Evolutionary conservation across 2,329 filamentous ascomycete genomes (phyloP).

Genomic region (Cladophialophora exuberans): DNA sequence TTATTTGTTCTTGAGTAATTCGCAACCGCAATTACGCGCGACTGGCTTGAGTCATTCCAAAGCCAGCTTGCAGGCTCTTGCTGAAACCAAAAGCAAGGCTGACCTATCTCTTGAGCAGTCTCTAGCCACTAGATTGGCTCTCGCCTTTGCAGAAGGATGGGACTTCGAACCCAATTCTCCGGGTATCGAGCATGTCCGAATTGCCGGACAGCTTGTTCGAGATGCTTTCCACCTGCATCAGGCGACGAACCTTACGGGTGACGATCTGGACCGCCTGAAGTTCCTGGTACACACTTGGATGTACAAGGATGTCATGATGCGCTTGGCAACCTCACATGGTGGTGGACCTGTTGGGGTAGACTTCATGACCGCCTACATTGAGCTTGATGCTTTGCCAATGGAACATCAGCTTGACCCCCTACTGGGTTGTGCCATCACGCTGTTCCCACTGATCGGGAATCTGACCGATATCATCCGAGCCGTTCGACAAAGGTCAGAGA

Average conservation of each 20-base stretch:
- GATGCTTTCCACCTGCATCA: conserved; percentile 43
- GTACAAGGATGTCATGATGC: conserved; percentile 72
- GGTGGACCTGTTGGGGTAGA: conserved; percentile 60
- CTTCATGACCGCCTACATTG: conserved; percentile 43
- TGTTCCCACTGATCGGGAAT: conserved; percentile 70
- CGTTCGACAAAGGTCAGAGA: conserved; percentile 51
- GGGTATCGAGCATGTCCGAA: conserved; percentile 20
- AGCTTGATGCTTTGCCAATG: conserved; percentile 36
- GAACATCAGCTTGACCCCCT: conserved; percentile 63
- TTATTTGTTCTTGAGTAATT: conserved; percentile 10
- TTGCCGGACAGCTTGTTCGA: conserved; percentile 10
- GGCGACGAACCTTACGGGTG: conserved; percentile 19
- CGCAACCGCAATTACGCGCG: conserved; percentile 12
- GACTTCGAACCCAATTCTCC: conserved; percentile 14
- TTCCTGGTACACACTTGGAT: conserved; percentile 73
- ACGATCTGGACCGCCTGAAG: conserved; percentile 38
- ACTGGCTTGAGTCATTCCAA: conserved; percentile 18
- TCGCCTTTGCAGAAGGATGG: conserved; percentile 20
- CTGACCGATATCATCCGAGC: conserved; percentile 66
- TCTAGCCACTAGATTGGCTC: conserved; percentile 17
- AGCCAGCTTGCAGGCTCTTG: conserved; percentile 3
- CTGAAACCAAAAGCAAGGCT: neutral
- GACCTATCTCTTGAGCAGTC: neutral
- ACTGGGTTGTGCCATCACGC: conserved; percentile 68
- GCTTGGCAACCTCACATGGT: conserved; percentile 65